Conservation (phyloP, 2,329 filamentous ascomycete genomes). For the Colletotrichum spaethianum region DNA sequence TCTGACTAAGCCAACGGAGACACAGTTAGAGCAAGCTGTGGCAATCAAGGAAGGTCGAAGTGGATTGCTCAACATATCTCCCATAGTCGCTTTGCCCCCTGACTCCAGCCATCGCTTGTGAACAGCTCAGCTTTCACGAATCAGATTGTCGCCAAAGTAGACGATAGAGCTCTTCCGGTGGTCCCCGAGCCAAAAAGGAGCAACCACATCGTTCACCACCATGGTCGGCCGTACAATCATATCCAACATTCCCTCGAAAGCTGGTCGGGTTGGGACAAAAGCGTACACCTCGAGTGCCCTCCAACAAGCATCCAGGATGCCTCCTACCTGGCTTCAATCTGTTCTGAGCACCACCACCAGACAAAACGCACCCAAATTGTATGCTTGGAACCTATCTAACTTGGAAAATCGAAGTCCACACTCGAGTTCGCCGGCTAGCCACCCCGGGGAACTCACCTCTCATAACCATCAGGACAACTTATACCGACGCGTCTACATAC, state of each 20-base stretch:
- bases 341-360: conserved; percentile 46
- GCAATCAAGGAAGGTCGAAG: not conserved
- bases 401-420: conserved; percentile 36
- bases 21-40: not conserved
- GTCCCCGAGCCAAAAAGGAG: not conserved
- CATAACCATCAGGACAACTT: not conserved
- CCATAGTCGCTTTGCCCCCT: not conserved
- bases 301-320: conserved; percentile 18
- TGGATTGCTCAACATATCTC: not conserved
- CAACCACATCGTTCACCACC: not conserved
- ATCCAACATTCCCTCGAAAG: not conserved
- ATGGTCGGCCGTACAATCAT: not conserved
- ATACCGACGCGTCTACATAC: conserved; percentile 76
- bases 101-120: not conserved
- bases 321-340: conserved; percentile 50
- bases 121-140: not conserved
- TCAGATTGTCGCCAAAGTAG: not conserved
- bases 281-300: not conserved
- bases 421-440: not conserved
- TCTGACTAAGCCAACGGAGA: not conserved
- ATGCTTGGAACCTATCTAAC: conserved; percentile 53
- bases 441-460: not conserved
- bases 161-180: not conserved
- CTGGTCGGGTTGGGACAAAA: not conserved
- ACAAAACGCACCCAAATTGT: conserved; percentile 50